phyloP scores from a whole-genome alignment of 2,329 filamentous ascomycete genomes.

The Helotiales sp. region DNA sequence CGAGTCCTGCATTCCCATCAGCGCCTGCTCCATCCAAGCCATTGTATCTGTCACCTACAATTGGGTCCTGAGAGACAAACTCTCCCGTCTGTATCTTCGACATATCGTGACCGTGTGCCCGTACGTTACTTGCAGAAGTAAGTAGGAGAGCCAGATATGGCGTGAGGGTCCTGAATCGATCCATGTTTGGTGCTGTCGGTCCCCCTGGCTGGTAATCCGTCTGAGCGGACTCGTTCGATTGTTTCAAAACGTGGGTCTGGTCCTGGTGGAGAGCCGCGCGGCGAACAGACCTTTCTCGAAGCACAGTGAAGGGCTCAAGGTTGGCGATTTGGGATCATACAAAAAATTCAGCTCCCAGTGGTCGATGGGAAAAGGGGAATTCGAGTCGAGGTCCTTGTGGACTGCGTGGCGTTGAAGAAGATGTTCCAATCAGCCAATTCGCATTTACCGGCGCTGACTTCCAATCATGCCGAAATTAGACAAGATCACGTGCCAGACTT shows the following conservation, averaged over 20 bases:
- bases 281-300: slow-evolving; percentile 4
- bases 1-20: slow-evolving; percentile 59
- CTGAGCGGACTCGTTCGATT: slow-evolving; percentile 6
- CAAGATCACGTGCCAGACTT: too few species aligned
- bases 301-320: neutral
- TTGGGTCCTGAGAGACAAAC: slow-evolving; percentile 68
- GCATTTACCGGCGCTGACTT: too few species aligned
- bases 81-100: slow-evolving; percentile 67
- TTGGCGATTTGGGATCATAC: neutral
- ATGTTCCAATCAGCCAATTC: too few species aligned
- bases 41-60: slow-evolving; percentile 50
- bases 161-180: slow-evolving; percentile 14
- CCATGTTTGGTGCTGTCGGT: slow-evolving; percentile 11
- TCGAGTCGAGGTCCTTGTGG: too few species aligned
- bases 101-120: slow-evolving; percentile 44
- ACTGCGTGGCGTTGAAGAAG: too few species aligned
- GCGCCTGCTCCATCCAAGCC: slow-evolving; percentile 13
- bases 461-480: too few species aligned
- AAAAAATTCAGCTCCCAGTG: too few species aligned
- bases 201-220: neutral
- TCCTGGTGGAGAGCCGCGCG: neutral
- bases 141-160: slow-evolving; percentile 15
- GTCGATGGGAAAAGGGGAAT: too few species aligned
- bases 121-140: slow-evolving; percentile 18
- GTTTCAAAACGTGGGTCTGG: slow-evolving; percentile 3